A percentile compares a stretch with the other conserved stretches of the same genome.
Conservation (phyloP, 306 rosid species). For the Pyrus bretschneideri region DNA sequence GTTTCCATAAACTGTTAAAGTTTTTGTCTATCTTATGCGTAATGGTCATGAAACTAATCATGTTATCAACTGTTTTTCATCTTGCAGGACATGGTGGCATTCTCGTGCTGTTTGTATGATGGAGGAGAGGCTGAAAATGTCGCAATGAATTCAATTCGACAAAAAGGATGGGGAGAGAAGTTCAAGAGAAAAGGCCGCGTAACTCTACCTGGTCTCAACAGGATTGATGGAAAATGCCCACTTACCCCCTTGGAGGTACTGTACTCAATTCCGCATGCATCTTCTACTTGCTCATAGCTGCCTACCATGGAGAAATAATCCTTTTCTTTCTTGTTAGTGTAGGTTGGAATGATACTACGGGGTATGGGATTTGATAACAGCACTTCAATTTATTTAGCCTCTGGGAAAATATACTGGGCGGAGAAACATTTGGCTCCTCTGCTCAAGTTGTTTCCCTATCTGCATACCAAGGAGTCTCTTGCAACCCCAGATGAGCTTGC, state of each 20-base stretch:
- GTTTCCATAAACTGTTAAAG: slow-evolving; percentile 7
- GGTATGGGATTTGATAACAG: slow-evolving; percentile 88
- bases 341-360: slow-evolving; percentile 94
- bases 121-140: slow-evolving; percentile 71
- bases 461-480: slow-evolving; percentile 86
- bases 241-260: slow-evolving; percentile 85
- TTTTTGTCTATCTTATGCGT: background rate
- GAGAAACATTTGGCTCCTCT: slow-evolving; percentile 79
- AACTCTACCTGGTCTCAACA: slow-evolving; percentile 59
- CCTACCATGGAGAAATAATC: slow-evolving; percentile 2
- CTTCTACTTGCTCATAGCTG: background rate
- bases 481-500: slow-evolving; percentile 76
- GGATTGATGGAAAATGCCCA: slow-evolving; percentile 90
- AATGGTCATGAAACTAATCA: background rate
- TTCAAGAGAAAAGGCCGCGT: slow-evolving; percentile 67
- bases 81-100: slow-evolving; percentile 92
- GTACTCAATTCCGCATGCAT: background rate
- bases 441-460: slow-evolving; percentile 69
- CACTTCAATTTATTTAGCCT: slow-evolving; percentile 80
- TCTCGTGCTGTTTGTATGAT: slow-evolving; percentile 89
- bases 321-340: slow-evolving; percentile 23
- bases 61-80: slow-evolving; percentile 1
- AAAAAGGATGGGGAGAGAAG: slow-evolving; percentile 81
- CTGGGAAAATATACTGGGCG: slow-evolving; percentile 73
- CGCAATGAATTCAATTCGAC: slow-evolving; percentile 75